Evolutionary conservation across 257 asterid genomes (phyloP), one percentile per base, ranked within the genome.

Genomic region (Ballota nigra): DNA sequence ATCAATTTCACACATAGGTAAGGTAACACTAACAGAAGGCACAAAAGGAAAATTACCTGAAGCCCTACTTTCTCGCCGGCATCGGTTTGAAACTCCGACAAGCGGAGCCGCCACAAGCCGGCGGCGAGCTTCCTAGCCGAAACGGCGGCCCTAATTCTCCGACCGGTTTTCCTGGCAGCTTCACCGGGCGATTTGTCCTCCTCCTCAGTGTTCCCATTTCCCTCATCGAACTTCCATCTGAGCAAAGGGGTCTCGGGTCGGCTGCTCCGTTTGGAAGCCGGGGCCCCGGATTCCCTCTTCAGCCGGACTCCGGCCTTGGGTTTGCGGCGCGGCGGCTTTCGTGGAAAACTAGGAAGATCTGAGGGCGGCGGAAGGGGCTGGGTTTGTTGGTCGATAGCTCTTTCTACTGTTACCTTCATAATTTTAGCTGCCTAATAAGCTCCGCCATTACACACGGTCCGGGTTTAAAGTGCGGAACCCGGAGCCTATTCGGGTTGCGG

Each of bases 71-170:
- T 78, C 22, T 80, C 77, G 66, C 71, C 82, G 52, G 55, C 83
- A 60, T 67, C 55, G 18, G 29, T 19, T 66, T 75, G 79, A 31
- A 73, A 68, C 73, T 85, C 87, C 71, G 81, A 75, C 77, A 73
- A 64, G 3, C 70, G 80, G 77, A 83, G 72, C 71, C 89, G 71
- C 94, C 94, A 87, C 31, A 87, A 72, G 8, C 85, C 82, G 26
- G 84, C 85, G 26, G 82, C 91, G 41, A 87, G 89, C 73, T 83
- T 86, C 84, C 94, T 85, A 34, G 86, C 80, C 4, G 91, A 82
- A 19, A 82, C 83, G 28, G 34, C 75, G 1, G 71, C 43, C 77
- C 59, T 74, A 45, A 56, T 53, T 72, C 71, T 77, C 71, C 86
- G 75, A 1, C 80, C 57, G 16, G 29, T 36, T 43, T 62, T 75